Evolutionary conservation across 2,329 filamentous ascomycete genomes (phyloP).

Genomic region (Drechslerella coelobrocha): DNA sequence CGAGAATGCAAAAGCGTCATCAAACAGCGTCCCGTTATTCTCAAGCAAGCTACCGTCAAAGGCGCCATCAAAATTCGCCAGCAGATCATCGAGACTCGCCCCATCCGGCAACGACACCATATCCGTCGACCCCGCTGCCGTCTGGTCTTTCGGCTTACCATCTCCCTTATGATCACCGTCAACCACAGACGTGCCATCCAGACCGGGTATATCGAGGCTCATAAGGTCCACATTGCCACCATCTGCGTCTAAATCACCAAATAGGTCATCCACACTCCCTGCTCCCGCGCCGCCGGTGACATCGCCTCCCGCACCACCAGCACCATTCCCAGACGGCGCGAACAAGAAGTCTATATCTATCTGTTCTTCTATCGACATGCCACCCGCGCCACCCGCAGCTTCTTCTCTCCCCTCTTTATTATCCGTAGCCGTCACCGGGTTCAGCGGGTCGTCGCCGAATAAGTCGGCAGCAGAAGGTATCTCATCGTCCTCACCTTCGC

Average conservation of each 20-base stretch:
- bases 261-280: conserved; percentile 21
- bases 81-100: conserved; percentile 29
- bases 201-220: conserved; percentile 33
- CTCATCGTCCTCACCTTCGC: conserved; percentile 11
- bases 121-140: conserved; percentile 12
- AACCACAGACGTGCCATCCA: conserved; percentile 5
- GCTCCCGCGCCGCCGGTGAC: neutral
- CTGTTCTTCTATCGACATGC: conserved; percentile 39
- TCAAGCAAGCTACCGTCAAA: conserved; percentile 22
- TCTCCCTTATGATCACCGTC: conserved; percentile 13
- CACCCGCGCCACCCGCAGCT: neutral
- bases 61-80: conserved; percentile 36
- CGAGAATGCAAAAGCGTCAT: conserved; percentile 42
- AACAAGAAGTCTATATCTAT: conserved; percentile 49
- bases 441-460: conserved; percentile 39
- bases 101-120: conserved; percentile 12
- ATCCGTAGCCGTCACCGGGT: conserved; percentile 23
- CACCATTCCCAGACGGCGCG: neutral
- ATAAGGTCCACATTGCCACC: conserved; percentile 30
- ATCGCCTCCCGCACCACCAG: neutral
- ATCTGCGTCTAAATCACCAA: conserved; percentile 30
- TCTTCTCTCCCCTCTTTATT: neutral
- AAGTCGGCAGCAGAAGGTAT: conserved; percentile 24
- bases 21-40: conserved; percentile 37
- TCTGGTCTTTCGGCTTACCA: conserved; percentile 5